A percentile compares a stretch with the other conserved stretches of the same genome.
Conservation (phyloP, 1,284 basidiomycete species). For the Cutaneotrichosporon spelunceum region DNA sequence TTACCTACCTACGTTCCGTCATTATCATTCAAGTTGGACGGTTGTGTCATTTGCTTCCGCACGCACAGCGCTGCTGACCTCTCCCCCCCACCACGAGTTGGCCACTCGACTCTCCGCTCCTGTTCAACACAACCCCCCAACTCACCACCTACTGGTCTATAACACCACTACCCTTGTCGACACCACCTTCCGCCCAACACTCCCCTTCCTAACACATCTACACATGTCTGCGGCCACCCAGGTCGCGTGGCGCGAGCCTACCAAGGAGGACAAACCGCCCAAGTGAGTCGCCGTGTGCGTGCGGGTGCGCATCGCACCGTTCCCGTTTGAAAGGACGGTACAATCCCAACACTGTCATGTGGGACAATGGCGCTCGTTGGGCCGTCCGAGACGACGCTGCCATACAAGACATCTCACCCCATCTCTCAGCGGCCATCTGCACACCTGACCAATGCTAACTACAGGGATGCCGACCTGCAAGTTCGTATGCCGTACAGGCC, state of each 20-base stretch:
- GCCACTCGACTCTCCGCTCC: not conserved
- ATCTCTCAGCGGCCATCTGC: not conserved
- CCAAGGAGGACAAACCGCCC: conserved; percentile 35
- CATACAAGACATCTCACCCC: too few relatives aligned
- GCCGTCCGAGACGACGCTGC: too few relatives aligned
- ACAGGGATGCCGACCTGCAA: conserved; percentile 36
- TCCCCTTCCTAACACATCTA: not conserved
- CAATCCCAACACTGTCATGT: too few relatives aligned
- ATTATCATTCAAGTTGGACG: not conserved
- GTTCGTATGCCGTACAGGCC: conserved; percentile 18
- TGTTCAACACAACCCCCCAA: not conserved
- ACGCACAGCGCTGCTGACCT: not conserved
- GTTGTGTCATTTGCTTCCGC: not conserved
- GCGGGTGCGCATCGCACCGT: not conserved
- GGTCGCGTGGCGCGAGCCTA: conserved; percentile 25
- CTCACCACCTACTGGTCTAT: not conserved
- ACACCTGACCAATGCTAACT: conserved; percentile 10
- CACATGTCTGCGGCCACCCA: conserved; percentile 16
- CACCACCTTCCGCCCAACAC: not conserved
- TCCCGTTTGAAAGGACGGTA: not conserved
- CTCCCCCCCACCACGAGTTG: not conserved
- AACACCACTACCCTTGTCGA: not conserved
- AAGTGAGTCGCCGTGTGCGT: conserved; percentile 31
- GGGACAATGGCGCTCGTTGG: too few relatives aligned
- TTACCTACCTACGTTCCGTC: too few relatives aligned